A percentile compares a stretch with the other conserved stretches of the same genome.
phyloP scores from a whole-genome alignment of 495 filamentous ascomycete species.

The Peziza echinospora region DNA sequence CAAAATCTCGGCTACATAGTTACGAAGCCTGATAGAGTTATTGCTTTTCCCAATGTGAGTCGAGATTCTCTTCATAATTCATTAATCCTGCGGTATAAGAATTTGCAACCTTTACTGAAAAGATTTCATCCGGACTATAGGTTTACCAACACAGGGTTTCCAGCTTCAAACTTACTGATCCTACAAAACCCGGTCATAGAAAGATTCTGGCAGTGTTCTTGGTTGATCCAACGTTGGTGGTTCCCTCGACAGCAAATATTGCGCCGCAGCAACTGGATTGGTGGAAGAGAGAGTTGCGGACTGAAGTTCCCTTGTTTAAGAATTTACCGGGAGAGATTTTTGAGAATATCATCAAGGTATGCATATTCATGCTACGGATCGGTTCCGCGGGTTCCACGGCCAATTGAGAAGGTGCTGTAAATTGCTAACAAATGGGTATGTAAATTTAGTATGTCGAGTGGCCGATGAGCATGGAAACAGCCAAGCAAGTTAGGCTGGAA shows the following conservation, averaged over 20 bases:
- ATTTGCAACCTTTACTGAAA: slow-evolving; percentile 14
- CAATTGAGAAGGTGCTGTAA: too few relatives aligned
- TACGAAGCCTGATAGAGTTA: slow-evolving; percentile 3
- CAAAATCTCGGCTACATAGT: slow-evolving; percentile 1
- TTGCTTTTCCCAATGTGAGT: neutral
- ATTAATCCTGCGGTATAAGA: slow-evolving; percentile 1
- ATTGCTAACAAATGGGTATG: neutral
- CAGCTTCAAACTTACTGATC: slow-evolving; percentile 23
- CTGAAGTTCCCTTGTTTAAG: slow-evolving; percentile 4
- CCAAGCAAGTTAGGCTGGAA: slow-evolving; percentile 23
- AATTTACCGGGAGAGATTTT: slow-evolving; percentile 21
- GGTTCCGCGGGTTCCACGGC: too few relatives aligned
- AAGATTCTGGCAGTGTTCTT: slow-evolving; percentile 29
- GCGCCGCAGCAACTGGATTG: slow-evolving; percentile 25
- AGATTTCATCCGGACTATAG: slow-evolving; percentile 1
- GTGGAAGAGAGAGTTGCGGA: slow-evolving; percentile 13
- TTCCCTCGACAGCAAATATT: slow-evolving; percentile 27
- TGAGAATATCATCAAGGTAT: slow-evolving; percentile 10
- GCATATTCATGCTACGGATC: neutral
- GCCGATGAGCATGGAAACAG: slow-evolving; percentile 23
- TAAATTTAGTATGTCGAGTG: slow-evolving; percentile 1
- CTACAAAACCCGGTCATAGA: slow-evolving; percentile 23
- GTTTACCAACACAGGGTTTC: slow-evolving; percentile 23
- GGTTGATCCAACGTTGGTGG: slow-evolving; percentile 23
- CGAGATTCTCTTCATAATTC: neutral